These are phyloP conservation scores for Pterocarpus macrocarpus DNA, from an alignment of 306 rosid genomes.

Conservation along the genomic window DNA sequence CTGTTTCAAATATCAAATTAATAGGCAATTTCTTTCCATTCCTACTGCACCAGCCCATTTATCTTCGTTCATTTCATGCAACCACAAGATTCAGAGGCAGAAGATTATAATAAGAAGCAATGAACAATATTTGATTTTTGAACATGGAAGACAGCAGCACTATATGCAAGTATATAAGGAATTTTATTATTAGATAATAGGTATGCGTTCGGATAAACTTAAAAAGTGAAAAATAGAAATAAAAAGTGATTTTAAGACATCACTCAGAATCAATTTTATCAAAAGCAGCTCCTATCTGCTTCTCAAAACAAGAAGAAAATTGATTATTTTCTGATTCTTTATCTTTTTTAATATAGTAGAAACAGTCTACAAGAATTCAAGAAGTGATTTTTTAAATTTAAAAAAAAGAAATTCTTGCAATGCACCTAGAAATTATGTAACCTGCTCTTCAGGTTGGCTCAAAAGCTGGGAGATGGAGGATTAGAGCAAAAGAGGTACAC, in stretches of 20 bases:
- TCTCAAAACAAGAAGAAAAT: background rate
- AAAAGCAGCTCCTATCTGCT: background rate
- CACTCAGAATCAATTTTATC: background rate
- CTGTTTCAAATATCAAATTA: background rate
- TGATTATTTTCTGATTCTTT: no score
- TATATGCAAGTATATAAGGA: background rate
- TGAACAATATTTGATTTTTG: background rate
- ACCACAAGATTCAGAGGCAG: background rate
- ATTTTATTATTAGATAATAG: background rate
- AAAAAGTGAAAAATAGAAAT: no score
- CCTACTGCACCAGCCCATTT: background rate
- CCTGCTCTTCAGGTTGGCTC: background rate
- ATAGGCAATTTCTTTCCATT: background rate
- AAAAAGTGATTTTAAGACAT: background rate
- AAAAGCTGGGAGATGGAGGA: background rate
- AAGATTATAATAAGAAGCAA: background rate
- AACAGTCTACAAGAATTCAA: no score
- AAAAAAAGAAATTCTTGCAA: no score
- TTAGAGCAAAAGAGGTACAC: background rate
- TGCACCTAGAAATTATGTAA: background rate
- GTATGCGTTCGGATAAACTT: background rate
- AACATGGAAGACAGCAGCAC: background rate
- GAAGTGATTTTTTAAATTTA: background rate
- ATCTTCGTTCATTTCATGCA: background rate
- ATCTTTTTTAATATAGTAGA: no score